phyloP scores from a whole-genome alignment of 805 yeast species.

The Wickerhamiella hasegawae region DNA sequence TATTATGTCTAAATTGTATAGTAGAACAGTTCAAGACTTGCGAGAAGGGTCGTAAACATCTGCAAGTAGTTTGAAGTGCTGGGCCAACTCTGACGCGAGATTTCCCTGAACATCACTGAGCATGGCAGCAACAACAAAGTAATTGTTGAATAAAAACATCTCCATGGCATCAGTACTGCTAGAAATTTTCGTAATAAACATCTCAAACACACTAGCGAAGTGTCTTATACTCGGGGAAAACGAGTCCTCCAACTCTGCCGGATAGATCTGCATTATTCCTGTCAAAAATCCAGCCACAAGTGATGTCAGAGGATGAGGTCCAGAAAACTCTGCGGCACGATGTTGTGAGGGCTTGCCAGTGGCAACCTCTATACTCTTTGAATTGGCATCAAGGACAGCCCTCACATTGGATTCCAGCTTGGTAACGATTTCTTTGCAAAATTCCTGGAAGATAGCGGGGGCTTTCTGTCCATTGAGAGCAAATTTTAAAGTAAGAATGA shows the following conservation, averaged over 20 bases:
- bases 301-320: constrained; percentile 55
- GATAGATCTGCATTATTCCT: constrained; percentile 46
- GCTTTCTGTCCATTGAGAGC: constrained; percentile 31
- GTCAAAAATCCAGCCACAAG: constrained; percentile 59
- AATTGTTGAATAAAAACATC: constrained; percentile 57
- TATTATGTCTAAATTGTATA: too few species aligned
- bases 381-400: constrained; percentile 56
- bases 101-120: constrained; percentile 30
- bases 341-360: constrained; percentile 21
- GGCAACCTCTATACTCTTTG: constrained; percentile 50
- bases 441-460: constrained; percentile 57
- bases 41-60: constrained; percentile 26
- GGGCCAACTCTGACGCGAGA: constrained; percentile 28
- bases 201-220: constrained; percentile 72
- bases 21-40: too few species aligned
- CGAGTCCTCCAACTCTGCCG: too few species aligned
- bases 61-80: constrained; percentile 30
- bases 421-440: constrained; percentile 47
- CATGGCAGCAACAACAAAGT: constrained; percentile 44
- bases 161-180: constrained; percentile 34
- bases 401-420: constrained; percentile 81
- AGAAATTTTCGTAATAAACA: constrained; percentile 54
- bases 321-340: constrained; percentile 3
- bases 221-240: too few species aligned
- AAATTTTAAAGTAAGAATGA: constrained; percentile 57